Evolutionary conservation across 768 basidiomycete species (phyloP), one percentile per base, ranked within the genome.

Genomic region (Xanthoconium purpureum): DNA sequence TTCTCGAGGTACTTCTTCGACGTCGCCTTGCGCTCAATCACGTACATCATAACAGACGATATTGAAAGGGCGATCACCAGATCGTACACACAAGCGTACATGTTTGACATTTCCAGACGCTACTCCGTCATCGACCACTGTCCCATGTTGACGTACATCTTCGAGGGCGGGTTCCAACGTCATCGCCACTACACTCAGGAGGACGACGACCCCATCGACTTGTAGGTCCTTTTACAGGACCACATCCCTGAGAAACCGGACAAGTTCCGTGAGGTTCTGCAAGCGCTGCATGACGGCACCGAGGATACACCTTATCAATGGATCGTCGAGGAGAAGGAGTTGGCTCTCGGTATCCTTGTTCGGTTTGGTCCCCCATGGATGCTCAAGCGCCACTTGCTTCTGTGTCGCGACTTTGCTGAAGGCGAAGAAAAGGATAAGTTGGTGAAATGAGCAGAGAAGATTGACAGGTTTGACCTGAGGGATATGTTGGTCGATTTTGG

Each of bases 1-100:
- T 11, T 61, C 17, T 44, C 48, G 14, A 48, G 18, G 42, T 67
- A 69, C 33, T 68, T 67, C 52, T 60, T 69, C 48, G 57, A 68
- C 46, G 46, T 70, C n/a, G 68, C 68, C 20, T 47, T 70, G 48
- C 60, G 68, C 28, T 68, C 66, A 13, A 67, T 69, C 48, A 70
- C 61, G 20, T 70, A 70, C 39, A 63, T 70, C 52, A 56, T 68
- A 58, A 13, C 59, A 4, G 59, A 56, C 6, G 67, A 67, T 29
- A 63, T 68, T 24, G 63, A 65, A 51, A 65, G 33, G 18, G 66
- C 62, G 5, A 66, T 69, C 50, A 20, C 24, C 12, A 64, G 44
- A 54, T 69, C 67, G 28, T 59, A 67, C 47, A 61, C n/a, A 18
- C 58, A 58, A 30, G 54, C 65, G 15, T 61, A 54, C 63, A 62